Evolutionary conservation across 148 eudicot species (phyloP), one percentile per base, ranked within the genome.

Genomic region (Salicornia ramosissima): DNA sequence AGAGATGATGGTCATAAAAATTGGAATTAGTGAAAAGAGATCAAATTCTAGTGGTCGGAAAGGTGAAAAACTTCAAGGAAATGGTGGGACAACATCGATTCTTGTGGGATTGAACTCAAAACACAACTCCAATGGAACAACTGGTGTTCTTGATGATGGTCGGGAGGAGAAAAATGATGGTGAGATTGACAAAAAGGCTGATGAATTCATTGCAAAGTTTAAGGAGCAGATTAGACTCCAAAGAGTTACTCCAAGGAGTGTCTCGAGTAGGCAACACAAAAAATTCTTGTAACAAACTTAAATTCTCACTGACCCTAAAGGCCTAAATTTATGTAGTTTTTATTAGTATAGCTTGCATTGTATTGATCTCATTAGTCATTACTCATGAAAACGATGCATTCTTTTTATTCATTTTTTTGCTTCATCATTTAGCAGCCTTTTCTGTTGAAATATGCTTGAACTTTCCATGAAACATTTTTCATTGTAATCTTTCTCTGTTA

Each of bases 161-260:
- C 66, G 52, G 72, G 88, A 84, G 24, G 79, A 78, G 19, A 88
- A 80, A 39, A 77, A 79, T 68, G 86, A 80, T 39, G 76, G 75
- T 28, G 97, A 91, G 82, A 92, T 92, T 64, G 96, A 92, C 47
- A 84, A 75, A 83, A 92, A 92, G 71, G 97, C 97, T 46, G 88
- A 72, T n/a, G 97, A 89, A 70, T 92, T 92, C 51, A 92, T 92
- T 51, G 92, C 96, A 60, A 92, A 89, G 85, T 92, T 92, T 25
- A 92, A 82, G 75, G 86, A 92, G 84, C 97, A 89, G 65, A 89
- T 89, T 63, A 78, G 96, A 77, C 89, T 83, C 30, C 92, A 91
- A 74, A 91, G 83, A 80, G 72, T 80, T 62, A 76, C 86, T 59
- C 52, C 80, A 68, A 65, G 69, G 25, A 47, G 70, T 31, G 74